A percentile compares a stretch with the other conserved stretches of the same genome.
Evolutionary conservation across 495 filamentous ascomycete species (phyloP).

Genomic region (Penicillium egyptiacum): DNA sequence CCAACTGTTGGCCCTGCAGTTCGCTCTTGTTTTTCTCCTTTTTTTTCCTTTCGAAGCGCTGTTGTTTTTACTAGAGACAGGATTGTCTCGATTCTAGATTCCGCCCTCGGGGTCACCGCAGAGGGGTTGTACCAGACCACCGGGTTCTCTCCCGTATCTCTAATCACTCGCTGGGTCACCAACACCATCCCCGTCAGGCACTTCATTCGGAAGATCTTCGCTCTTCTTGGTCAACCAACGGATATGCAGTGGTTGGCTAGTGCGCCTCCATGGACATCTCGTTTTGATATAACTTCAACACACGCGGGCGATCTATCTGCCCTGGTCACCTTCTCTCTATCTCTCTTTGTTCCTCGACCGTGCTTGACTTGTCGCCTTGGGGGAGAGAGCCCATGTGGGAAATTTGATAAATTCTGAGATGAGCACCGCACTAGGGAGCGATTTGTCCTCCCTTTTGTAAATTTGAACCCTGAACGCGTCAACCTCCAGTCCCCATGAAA

Average conservation of each 20-base stretch:
- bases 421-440: conserved; percentile 23
- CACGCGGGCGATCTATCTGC: conserved; percentile 21
- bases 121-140: conserved; percentile 37
- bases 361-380: not conserved
- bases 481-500: conserved; percentile 26
- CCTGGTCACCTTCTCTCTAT: conserved; percentile 5
- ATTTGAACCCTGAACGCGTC: not conserved
- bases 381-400: conserved; percentile 1
- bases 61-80: conserved; percentile 14
- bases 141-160: conserved; percentile 31
- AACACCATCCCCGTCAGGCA: conserved; percentile 15
- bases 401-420: conserved; percentile 22
- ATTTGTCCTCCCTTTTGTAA: conserved; percentile 21
- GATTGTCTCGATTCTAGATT: conserved; percentile 19
- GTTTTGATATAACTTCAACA: conserved; percentile 33
- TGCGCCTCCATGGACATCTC: conserved; percentile 15
- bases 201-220: conserved; percentile 27
- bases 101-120: conserved; percentile 23
- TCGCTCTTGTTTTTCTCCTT: not conserved
- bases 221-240: conserved; percentile 16
- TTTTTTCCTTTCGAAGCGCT: conserved; percentile 16
- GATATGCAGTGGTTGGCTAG: conserved; percentile 22
- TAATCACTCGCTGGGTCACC: conserved; percentile 20
- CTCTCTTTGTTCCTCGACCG: conserved; percentile 5
- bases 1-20: conserved; percentile 17